Evolutionary conservation across 768 basidiomycete species (phyloP).

Genomic region (Boletus patriciae): DNA sequence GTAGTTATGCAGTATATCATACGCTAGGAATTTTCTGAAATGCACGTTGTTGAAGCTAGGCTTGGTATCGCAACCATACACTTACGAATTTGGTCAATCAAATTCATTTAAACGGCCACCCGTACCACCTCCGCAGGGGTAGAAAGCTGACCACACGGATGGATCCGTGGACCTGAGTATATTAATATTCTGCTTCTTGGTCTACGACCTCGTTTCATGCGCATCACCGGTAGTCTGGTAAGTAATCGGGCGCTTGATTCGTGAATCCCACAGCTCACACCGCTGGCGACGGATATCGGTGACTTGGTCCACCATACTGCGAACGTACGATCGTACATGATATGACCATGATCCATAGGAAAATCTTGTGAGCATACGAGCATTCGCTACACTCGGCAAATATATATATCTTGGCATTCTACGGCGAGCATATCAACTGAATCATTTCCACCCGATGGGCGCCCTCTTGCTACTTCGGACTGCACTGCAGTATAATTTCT

Average conservation of each 20-base stretch:
- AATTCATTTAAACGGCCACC: neutral
- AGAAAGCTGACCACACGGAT: neutral
- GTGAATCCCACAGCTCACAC: neutral
- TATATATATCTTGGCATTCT: neutral
- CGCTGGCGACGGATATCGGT: neutral
- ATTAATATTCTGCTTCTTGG: neutral
- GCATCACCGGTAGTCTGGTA: neutral
- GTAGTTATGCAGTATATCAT: constrained; percentile 1
- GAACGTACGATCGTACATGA: neutral
- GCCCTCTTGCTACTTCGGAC: neutral
- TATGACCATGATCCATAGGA: neutral
- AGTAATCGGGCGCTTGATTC: neutral
- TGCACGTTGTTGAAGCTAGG: neutral
- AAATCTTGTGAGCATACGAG: neutral
- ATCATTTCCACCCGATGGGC: neutral
- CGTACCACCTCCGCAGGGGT: neutral
- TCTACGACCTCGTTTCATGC: neutral
- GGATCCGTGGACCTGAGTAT: neutral
- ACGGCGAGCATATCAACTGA: neutral
- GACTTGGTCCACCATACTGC: neutral
- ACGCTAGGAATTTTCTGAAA: neutral
- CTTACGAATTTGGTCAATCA: neutral
- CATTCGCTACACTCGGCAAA: neutral
- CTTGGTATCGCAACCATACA: neutral
- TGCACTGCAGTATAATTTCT: neutral